These are phyloP conservation scores for Arachnopeziza araneosa DNA, from an alignment of 2,329 filamentous ascomycete species.

Conservation along the genomic window DNA sequence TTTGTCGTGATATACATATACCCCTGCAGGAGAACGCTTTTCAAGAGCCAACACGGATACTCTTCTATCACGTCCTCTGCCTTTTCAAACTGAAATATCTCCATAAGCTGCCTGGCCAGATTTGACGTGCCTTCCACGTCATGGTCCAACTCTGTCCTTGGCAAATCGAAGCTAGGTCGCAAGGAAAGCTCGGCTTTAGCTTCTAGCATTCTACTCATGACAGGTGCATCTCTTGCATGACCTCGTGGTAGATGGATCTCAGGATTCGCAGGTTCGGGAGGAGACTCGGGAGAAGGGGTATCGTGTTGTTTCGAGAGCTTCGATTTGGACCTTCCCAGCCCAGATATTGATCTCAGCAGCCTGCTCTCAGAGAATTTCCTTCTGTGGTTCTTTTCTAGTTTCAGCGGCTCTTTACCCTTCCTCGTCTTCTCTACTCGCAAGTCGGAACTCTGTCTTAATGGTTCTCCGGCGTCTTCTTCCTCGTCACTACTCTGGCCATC, in stretches of 20 bases:
- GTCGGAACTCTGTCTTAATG: slow-evolving; percentile 17
- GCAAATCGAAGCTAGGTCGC: slow-evolving; percentile 51
- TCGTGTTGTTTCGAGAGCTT: slow-evolving; percentile 32
- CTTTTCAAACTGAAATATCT: slow-evolving; percentile 79
- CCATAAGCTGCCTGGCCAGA: slow-evolving; percentile 66
- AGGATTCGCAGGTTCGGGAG: slow-evolving; percentile 29
- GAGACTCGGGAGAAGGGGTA: slow-evolving; percentile 19
- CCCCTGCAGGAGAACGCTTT: slow-evolving; percentile 86
- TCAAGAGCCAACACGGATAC: slow-evolving; percentile 88
- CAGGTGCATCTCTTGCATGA: slow-evolving; percentile 51
- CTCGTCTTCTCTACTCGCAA: slow-evolving; percentile 19
- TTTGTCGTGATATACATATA: slow-evolving; percentile 93
- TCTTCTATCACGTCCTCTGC: slow-evolving; percentile 85
- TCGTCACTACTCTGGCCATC: slow-evolving; percentile 77
- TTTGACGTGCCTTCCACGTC: slow-evolving; percentile 40
- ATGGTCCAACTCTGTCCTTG: slow-evolving; percentile 25
- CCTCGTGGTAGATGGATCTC: slow-evolving; percentile 32
- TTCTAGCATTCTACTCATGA: slow-evolving; percentile 74
- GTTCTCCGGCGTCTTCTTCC: slow-evolving; percentile 26
- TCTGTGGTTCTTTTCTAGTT: slow-evolving; percentile 43
- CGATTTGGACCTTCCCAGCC: slow-evolving; percentile 37
- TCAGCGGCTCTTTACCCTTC: slow-evolving; percentile 32
- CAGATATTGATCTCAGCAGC: slow-evolving; percentile 59
- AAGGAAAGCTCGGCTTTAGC: slow-evolving; percentile 59
- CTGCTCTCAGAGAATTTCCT: slow-evolving; percentile 60